Evolutionary conservation across 345 rosid genomes (phyloP).

Genomic region (Citrus medica): DNA sequence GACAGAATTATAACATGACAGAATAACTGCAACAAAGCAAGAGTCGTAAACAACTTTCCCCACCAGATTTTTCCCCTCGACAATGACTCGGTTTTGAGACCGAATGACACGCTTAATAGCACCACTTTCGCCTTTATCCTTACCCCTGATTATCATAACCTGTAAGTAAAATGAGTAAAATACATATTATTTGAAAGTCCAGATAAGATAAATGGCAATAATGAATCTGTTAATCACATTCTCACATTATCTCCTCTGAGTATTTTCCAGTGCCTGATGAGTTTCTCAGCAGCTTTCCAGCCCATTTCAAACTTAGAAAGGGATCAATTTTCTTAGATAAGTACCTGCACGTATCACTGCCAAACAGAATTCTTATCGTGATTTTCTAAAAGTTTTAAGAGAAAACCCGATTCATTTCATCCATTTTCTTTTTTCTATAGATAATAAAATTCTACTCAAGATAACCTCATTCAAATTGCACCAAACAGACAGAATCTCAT

Average conservation of each 20-base stretch:
- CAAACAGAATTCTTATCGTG: background rate
- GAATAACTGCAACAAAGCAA: background rate
- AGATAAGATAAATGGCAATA: background rate
- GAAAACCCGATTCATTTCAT: background rate
- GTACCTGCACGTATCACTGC: background rate
- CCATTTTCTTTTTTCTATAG: background rate
- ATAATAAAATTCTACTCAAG: background rate
- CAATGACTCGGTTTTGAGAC: constrained; percentile 57
- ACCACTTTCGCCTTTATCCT: constrained; percentile 60
- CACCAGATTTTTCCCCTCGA: constrained; percentile 75
- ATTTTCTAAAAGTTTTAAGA: background rate
- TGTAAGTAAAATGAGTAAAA: constrained; percentile 6
- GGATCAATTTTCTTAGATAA: background rate
- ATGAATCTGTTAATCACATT: background rate
- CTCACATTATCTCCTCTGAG: constrained; percentile 94
- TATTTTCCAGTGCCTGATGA: constrained; percentile 93
- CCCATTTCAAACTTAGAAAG: constrained; percentile 49
- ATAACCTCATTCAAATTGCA: background rate
- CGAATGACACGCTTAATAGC: constrained; percentile 47
- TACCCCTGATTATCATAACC: constrained; percentile 62
- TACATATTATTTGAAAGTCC: background rate
- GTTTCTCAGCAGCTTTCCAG: constrained; percentile 99
- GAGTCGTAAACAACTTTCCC: constrained; percentile 2
- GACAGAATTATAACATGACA: background rate
- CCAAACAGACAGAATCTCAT: background rate